A percentile compares a stretch with the other conserved stretches of the same genome.
Conservation (phyloP, 202 grass and related monocot species). For the Brachypodium distachyon region DNA sequence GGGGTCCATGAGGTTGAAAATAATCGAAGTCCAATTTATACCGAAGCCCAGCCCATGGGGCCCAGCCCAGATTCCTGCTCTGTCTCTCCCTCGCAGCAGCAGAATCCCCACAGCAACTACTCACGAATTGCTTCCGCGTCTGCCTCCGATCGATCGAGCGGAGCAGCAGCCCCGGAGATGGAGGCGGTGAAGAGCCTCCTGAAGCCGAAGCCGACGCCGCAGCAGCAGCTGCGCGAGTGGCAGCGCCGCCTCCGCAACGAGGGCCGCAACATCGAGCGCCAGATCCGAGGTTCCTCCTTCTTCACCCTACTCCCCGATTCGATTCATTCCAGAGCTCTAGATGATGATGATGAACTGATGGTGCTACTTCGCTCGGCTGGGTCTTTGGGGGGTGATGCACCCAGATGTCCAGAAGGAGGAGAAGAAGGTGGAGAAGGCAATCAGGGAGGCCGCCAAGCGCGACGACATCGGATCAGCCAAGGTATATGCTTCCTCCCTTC, state of each 20-base stretch:
- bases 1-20: too few relatives aligned
- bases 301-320: background rate
- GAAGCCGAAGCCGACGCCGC: conserved; percentile 54
- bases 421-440: conserved; percentile 73
- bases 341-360: background rate
- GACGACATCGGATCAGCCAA: conserved; percentile 74
- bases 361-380: background rate
- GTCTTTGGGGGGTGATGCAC: background rate
- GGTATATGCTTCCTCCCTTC: conserved; percentile 7
- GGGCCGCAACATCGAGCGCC: conserved; percentile 60
- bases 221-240: conserved; percentile 79
- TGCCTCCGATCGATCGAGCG: background rate
- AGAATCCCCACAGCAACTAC: background rate
- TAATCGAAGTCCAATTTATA: too few relatives aligned
- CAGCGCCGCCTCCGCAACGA: conserved; percentile 83
- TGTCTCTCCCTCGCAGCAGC: too few relatives aligned
- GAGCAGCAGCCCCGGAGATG: conserved; percentile 20
- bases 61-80: too few relatives aligned
- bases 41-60: background rate
- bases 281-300: conserved; percentile 46
- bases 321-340: background rate
- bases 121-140: background rate
- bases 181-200: conserved; percentile 51
- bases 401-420: conserved; percentile 74
- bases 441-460: conserved; percentile 62